Evolutionary conservation across 2,329 filamentous ascomycete genomes (phyloP), one percentile per base, ranked within the genome.

Genomic region (Scopulariopsis brevicaulis): DNA sequence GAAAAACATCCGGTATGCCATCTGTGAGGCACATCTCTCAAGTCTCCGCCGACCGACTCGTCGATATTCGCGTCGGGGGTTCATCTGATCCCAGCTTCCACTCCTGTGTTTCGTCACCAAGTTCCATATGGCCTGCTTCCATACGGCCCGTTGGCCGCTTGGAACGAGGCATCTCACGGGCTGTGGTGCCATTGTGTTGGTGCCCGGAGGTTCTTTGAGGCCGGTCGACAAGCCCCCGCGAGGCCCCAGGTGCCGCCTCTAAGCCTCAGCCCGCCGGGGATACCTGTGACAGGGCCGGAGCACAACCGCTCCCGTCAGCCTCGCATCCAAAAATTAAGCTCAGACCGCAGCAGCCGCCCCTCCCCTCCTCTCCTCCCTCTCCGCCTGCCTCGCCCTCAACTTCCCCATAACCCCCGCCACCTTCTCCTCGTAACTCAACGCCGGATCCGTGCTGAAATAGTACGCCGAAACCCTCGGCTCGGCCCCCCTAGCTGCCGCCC

Each of bases 331-430:
- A 10, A 37, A 1, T 14, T 46, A 4, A 32, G 28, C 46, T 50
- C 46, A 50, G 11, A 20, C 22, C 20, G n/a, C n/a, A 24, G 20
- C 46, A 50, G 46, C 20, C 20, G 46, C 28, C 18, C 46, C 35
- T 20, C 35, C 32, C 25, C 40, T 54, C 56, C 51, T 54, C 51
- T 66, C 66, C 20, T 57, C 59, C 56, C 67, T 65, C 25, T 69
- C 65, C 18, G 66, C 64, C 62, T 74, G 73, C 0, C 72, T 67
- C 11, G 71, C 71, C n/a, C 68, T 66, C 18, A 74, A 62, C 63
- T 74, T 74, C 51, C 72, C 73, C 53, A 62, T 46, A 14, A 62
- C 61, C 1, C 60, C 61, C 12, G 53, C 59, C 3, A 62, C 61
- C 40, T 62, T 62, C 54, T 62, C 61, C 11, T 62, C 58, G 51